Conservation (phyloP, 192 early-diverging fungal genomes). For the Backusella psychrophila region DNA sequence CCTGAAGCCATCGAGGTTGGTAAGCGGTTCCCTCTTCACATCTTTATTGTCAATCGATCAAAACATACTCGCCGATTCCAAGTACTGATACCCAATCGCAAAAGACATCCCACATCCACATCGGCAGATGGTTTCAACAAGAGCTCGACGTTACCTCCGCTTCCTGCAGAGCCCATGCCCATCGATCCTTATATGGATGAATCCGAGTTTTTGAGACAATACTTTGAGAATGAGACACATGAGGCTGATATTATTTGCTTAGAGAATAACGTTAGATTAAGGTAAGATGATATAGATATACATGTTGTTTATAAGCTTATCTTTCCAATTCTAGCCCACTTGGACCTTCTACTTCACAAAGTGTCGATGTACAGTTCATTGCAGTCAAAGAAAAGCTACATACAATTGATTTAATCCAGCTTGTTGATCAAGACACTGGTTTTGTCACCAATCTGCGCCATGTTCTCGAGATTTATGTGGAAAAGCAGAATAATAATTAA, state of each 20-base stretch:
- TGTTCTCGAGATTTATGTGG: constrained; percentile 38
- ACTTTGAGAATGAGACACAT: constrained; percentile 55
- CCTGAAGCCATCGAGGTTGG: constrained; percentile 39
- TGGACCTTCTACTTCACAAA: constrained; percentile 55
- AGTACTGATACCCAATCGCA: constrained; percentile 55
- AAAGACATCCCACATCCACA: constrained; percentile 32
- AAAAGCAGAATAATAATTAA: not conserved
- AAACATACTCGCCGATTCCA: constrained; percentile 50
- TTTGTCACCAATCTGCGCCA: constrained; percentile 58
- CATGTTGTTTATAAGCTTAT: too few species aligned
- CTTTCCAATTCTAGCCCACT: constrained; percentile 35
- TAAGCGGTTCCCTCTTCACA: constrained; percentile 50
- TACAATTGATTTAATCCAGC: constrained; percentile 53
- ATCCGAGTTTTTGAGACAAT: constrained; percentile 48
- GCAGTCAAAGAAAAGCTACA: constrained; percentile 57
- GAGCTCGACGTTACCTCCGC: constrained; percentile 34
- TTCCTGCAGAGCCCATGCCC: constrained; percentile 43
- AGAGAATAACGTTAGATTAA: constrained; percentile 58
- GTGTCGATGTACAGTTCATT: constrained; percentile 53
- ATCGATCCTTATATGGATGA: constrained; percentile 61
- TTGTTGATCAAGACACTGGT: constrained; percentile 60
- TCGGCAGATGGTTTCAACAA: not conserved
- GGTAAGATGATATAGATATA: constrained; percentile 29
- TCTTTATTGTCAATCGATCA: constrained; percentile 57
- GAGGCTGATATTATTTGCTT: constrained; percentile 59